phyloP scores from a whole-genome alignment of 345 rosid genomes.

The Moricandia arvensis region DNA sequence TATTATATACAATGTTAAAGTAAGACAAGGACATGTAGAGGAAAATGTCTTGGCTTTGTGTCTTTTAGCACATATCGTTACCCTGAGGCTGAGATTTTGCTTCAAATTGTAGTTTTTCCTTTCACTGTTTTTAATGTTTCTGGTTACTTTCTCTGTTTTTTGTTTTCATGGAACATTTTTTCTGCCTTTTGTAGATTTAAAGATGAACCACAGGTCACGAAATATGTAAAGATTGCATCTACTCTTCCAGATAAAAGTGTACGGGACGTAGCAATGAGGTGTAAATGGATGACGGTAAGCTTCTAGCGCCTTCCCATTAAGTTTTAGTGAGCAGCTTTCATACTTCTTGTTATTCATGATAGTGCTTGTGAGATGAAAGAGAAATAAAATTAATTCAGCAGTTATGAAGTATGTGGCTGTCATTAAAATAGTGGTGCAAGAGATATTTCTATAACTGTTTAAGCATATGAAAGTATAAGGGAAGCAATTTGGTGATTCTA shows the following conservation, averaged over 20 bases:
- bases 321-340: neutral
- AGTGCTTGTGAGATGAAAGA: neutral
- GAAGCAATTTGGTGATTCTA: slow-evolving; percentile 18
- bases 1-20: no score
- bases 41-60: no score
- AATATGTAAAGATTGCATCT: slow-evolving; percentile 88
- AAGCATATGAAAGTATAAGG: slow-evolving; percentile 16
- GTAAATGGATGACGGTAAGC: slow-evolving; percentile 61
- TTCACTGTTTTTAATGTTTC: neutral
- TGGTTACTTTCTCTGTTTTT: neutral
- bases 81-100: no score
- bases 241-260: slow-evolving; percentile 82
- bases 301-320: neutral
- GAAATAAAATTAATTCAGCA: neutral
- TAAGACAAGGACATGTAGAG: no score
- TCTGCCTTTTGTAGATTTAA: slow-evolving; percentile 48
- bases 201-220: slow-evolving; percentile 74
- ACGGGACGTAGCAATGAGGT: slow-evolving; percentile 98
- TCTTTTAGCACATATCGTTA: no score
- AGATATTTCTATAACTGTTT: neutral
- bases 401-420: neutral
- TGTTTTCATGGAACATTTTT: neutral
- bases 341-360: slow-evolving; percentile 3
- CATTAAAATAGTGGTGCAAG: neutral
- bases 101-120: neutral